Evolutionary conservation across 2,329 filamentous ascomycete species (phyloP), one percentile per base, ranked within the genome.

Genomic region (Incumbomyces delicatus): DNA sequence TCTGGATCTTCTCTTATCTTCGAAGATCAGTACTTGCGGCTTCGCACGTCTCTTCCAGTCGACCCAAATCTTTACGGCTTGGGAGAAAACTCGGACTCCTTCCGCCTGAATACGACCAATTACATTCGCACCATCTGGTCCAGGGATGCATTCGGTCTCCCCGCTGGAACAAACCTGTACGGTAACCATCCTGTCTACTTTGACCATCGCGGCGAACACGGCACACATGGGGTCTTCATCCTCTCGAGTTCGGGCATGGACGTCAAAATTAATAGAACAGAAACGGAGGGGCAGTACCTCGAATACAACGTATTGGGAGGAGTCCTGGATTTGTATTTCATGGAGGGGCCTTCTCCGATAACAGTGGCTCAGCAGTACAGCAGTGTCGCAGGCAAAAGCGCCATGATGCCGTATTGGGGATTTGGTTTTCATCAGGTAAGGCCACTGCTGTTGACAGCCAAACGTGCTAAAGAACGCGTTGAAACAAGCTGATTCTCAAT

Each of bases 191-290:
- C 82, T 0, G 67, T 85, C 14, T 85, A 85, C 64, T 78, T 78
- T 51, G 81, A 85, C 46, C 77, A 83, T 57, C 71, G 82, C 31
- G 67, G 67, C 11, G 58, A 61, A 32, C 57, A n/a, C 68, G 75
- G 50, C 70, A 78, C 22, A 66, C 83, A 61, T 73, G 81, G 64
- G n/a, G 83, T 86, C 2, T 83, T 85, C 60, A 66, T 86, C 17
- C 65, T 83, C 52, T 87, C 85, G 62, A 81, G 78, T 11, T 82
- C 85, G 56, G 83, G 77, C 30, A 85, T 85, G 78, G 81, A 87
- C 51, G 68, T 86, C 58, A 79, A 80, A 53, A 77, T 86, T 59
- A 74, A 84, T 60, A 74, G 76, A 49, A 74, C 72, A 1, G 64
- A 67, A 2, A 57, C 65, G 14, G 65, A 69, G 11, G 69, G 73